Evolutionary conservation across 2,329 filamentous ascomycete genomes (phyloP).

Genomic region (Nothophaeocryptopus gaeumannii): DNA sequence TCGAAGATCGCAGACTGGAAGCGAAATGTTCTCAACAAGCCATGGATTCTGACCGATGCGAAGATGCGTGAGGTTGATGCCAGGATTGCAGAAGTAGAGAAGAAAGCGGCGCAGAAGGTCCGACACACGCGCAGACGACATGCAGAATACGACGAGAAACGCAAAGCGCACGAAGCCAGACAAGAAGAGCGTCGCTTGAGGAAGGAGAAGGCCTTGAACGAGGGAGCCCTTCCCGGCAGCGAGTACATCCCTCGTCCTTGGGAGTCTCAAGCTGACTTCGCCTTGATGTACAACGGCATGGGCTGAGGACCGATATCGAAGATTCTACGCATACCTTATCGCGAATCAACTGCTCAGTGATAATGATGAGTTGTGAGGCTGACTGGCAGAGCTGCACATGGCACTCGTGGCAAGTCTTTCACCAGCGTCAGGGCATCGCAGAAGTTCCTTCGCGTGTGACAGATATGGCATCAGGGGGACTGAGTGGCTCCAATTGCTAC

Average conservation of each 20-base stretch:
- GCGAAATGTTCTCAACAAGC: conserved; percentile 48
- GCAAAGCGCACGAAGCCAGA: conserved; percentile 39
- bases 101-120: conserved; percentile 37
- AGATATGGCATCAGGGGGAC: too few relatives aligned
- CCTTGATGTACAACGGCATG: too few relatives aligned
- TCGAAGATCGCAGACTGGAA: conserved; percentile 51
- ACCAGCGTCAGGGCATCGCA: too few relatives aligned
- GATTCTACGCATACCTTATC: too few relatives aligned
- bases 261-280: conserved; percentile 8
- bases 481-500: too few relatives aligned
- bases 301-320: too few relatives aligned
- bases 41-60: conserved; percentile 51
- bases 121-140: conserved; percentile 31
- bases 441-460: too few relatives aligned
- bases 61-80: conserved; percentile 46
- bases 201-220: conserved; percentile 38
- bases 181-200: conserved; percentile 37
- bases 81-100: conserved; percentile 34
- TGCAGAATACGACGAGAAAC: conserved; percentile 36
- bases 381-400: too few relatives aligned
- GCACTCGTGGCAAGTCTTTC: too few relatives aligned
- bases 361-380: too few relatives aligned
- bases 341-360: too few relatives aligned
- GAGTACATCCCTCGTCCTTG: conserved; percentile 22
- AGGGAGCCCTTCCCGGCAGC: conserved; percentile 36